Conservation (phyloP, 768 basidiomycete genomes). For the Suillus fuscotomentosus region DNA sequence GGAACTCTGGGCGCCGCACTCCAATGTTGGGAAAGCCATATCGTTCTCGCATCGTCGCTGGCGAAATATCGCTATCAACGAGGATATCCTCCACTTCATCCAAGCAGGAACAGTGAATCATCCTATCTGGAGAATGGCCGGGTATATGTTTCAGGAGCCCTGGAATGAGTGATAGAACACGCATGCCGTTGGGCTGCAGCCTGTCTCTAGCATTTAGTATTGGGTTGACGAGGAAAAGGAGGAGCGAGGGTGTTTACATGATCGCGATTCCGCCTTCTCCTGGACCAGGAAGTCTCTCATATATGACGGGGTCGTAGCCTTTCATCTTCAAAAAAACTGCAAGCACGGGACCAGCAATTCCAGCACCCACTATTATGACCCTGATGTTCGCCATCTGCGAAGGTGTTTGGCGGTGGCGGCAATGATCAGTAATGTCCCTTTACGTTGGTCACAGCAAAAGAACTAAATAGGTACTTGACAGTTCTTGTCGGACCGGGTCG, state of each 20-base stretch:
- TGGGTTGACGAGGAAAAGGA: not conserved
- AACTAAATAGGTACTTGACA: not conserved
- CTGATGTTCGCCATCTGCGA: constrained; percentile 17
- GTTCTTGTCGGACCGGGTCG: not conserved
- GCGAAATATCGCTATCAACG: constrained; percentile 21
- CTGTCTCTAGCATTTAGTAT: constrained; percentile 12
- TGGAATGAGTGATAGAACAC: constrained; percentile 26
- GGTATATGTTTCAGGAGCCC: constrained; percentile 24
- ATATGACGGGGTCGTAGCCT: constrained; percentile 37
- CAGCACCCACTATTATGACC: constrained; percentile 38
- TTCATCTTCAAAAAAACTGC: constrained; percentile 36
- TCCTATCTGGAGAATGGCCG: constrained; percentile 15
- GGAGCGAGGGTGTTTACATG: constrained; percentile 19
- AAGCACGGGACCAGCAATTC: constrained; percentile 40
- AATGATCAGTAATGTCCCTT: not conserved
- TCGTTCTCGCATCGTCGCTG: constrained; percentile 12
- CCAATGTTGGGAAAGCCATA: constrained; percentile 30
- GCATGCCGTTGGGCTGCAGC: constrained; percentile 29
- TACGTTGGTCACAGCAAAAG: not conserved
- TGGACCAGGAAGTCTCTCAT: constrained; percentile 26
- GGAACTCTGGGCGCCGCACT: constrained; percentile 31
- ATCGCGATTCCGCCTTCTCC: constrained; percentile 30
- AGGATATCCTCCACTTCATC: constrained; percentile 27
- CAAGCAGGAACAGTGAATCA: constrained; percentile 19
- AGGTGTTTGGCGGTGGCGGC: no score